phyloP scores from a whole-genome alignment of 495 filamentous ascomycete genomes.

The Penicillium longicatenatum region DNA sequence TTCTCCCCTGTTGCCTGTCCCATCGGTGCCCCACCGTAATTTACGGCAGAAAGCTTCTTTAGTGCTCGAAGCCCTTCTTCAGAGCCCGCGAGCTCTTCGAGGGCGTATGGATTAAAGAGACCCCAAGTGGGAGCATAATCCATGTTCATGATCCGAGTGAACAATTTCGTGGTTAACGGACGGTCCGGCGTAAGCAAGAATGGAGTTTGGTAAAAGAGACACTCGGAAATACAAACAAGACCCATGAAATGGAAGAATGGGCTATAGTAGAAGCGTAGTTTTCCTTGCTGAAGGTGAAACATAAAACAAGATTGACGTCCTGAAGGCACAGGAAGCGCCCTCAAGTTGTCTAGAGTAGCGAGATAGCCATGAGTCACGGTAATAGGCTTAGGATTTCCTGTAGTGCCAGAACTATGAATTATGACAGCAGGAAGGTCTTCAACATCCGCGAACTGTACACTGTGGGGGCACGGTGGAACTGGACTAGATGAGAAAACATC shows the following conservation, averaged over 20 bases:
- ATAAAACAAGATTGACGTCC: neutral
- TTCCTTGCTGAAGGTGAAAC: neutral
- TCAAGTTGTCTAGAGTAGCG: neutral
- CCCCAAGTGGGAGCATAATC: neutral
- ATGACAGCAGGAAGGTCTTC: neutral
- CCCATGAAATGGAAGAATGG: conserved; percentile 29
- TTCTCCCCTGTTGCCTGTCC: conserved; percentile 16
- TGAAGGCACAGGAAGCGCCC: neutral
- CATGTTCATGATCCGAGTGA: conserved; percentile 7
- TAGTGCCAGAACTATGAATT: conserved; percentile 53
- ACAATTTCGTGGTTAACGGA: conserved; percentile 12
- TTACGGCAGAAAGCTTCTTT: neutral
- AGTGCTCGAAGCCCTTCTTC: conserved; percentile 15
- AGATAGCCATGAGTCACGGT: conserved; percentile 12
- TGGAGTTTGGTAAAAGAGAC: conserved; percentile 19
- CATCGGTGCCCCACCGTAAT: conserved; percentile 21
- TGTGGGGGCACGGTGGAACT: conserved; percentile 20
- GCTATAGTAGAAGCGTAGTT: conserved; percentile 10
- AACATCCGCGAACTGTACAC: conserved; percentile 30
- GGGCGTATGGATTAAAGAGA: neutral
- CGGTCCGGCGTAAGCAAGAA: conserved; percentile 18
- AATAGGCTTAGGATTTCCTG: conserved; percentile 29
- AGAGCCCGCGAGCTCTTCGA: conserved; percentile 15
- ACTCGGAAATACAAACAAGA: conserved; percentile 2
- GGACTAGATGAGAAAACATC: neutral